phyloP scores from a whole-genome alignment of 1,139 yeast species.

The Saccharomyces hybrid region DNA sequence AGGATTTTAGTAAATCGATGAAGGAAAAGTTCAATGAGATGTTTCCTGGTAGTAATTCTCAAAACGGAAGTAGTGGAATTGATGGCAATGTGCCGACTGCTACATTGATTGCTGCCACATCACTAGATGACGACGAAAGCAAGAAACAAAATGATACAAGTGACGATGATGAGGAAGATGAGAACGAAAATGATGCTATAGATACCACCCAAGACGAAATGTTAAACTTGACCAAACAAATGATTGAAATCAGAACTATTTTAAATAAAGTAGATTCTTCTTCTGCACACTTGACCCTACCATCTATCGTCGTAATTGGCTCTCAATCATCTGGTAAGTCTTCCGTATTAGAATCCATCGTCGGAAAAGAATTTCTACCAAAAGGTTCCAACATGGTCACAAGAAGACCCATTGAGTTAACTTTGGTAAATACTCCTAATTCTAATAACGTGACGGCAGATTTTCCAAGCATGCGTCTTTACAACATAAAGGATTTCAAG shows the following conservation, averaged over 20 bases:
- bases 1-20: slow-evolving; percentile 43
- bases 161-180: slow-evolving; percentile 35
- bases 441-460: slow-evolving; percentile 85
- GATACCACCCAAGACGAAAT: slow-evolving; percentile 63
- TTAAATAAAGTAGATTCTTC: slow-evolving; percentile 67
- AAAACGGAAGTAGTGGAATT: slow-evolving; percentile 27
- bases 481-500: slow-evolving; percentile 73
- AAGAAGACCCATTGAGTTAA: slow-evolving; percentile 87
- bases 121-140: slow-evolving; percentile 27
- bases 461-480: slow-evolving; percentile 81
- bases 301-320: slow-evolving; percentile 93
- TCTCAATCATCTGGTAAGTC: slow-evolving; percentile 97
- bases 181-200: slow-evolving; percentile 36
- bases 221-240: slow-evolving; percentile 80
- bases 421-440: slow-evolving; percentile 73
- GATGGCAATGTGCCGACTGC: slow-evolving; percentile 34
- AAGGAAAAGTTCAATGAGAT: slow-evolving; percentile 27
- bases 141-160: slow-evolving; percentile 28
- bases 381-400: slow-evolving; percentile 96
- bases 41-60: slow-evolving; percentile 19
- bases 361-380: slow-evolving; percentile 90
- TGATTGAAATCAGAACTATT: slow-evolving; percentile 89
- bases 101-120: slow-evolving; percentile 31
- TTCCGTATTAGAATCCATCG: slow-evolving; percentile 89
- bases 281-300: slow-evolving; percentile 68